A percentile compares a stretch with the other conserved stretches of the same genome.
Conservation (phyloP, 2,329 filamentous ascomycete genomes). For the Aspergillus tanneri region DNA sequence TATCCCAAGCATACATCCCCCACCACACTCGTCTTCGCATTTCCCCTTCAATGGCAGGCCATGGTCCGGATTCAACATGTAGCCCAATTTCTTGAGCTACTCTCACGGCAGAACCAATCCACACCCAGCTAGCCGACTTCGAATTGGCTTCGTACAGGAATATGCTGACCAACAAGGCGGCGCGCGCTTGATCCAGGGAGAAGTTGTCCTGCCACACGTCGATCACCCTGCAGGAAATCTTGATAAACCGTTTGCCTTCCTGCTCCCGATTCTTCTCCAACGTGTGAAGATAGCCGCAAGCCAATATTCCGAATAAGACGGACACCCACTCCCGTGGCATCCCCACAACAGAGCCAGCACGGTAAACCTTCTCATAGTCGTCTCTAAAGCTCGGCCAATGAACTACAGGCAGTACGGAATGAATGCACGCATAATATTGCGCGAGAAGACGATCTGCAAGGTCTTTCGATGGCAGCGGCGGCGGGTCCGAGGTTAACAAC, state of each 20-base stretch:
- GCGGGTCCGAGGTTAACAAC: slow-evolving; percentile 55
- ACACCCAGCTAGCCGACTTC: slow-evolving; percentile 80
- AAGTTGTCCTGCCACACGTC: slow-evolving; percentile 82
- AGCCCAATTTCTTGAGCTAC: slow-evolving; percentile 82
- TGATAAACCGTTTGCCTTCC: slow-evolving; percentile 66
- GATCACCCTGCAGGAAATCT: slow-evolving; percentile 66
- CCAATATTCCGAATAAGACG: slow-evolving; percentile 78
- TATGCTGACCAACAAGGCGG: slow-evolving; percentile 70
- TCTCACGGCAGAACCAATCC: slow-evolving; percentile 76
- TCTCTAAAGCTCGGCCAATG: slow-evolving; percentile 83
- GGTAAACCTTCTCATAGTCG: slow-evolving; percentile 75
- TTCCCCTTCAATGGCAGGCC: slow-evolving; percentile 75
- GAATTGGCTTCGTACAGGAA: slow-evolving; percentile 84
- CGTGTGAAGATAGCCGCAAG: slow-evolving; percentile 75
- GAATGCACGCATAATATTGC: slow-evolving; percentile 73
- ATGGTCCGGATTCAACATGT: slow-evolving; percentile 70
- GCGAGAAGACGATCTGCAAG: slow-evolving; percentile 70
- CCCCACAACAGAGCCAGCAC: slow-evolving; percentile 58
- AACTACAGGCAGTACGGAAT: slow-evolving; percentile 78
- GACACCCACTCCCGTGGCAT: slow-evolving; percentile 70
- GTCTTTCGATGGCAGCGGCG: slow-evolving; percentile 68
- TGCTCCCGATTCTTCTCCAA: slow-evolving; percentile 56
- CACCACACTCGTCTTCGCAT: slow-evolving; percentile 90
- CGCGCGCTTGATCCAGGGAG: slow-evolving; percentile 71
- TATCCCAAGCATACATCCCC: slow-evolving; percentile 86